phyloP scores from a whole-genome alignment of 1,139 yeast genomes.

The Suhomyces wounanorum region DNA sequence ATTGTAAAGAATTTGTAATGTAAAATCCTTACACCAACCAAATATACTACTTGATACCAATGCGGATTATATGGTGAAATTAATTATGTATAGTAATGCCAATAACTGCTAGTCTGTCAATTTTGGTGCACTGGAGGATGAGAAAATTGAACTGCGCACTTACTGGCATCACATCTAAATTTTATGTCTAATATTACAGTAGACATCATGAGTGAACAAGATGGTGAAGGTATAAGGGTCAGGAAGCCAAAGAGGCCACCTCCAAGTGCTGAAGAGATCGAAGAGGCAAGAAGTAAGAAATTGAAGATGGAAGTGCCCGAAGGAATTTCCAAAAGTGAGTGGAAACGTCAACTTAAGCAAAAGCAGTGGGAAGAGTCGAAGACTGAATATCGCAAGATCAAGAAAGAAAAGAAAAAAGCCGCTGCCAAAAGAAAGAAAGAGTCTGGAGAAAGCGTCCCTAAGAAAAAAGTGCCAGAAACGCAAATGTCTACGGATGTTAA shows the following conservation, averaged over 20 bases:
- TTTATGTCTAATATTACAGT: not conserved
- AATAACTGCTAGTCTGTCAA: not conserved
- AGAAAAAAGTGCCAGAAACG: constrained; percentile 35
- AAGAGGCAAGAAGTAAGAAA: constrained; percentile 17
- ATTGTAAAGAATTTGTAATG: too few relatives aligned
- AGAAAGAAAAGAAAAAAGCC: constrained; percentile 57
- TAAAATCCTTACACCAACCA: too few relatives aligned
- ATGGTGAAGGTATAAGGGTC: constrained; percentile 1
- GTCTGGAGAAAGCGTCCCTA: constrained; percentile 24
- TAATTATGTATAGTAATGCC: not conserved
- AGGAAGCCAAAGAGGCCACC: constrained; percentile 11
- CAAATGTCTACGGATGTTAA: constrained; percentile 51
- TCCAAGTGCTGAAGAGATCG: constrained; percentile 20
- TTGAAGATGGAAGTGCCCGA: constrained; percentile 54
- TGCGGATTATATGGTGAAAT: too few relatives aligned
- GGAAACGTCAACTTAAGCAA: constrained; percentile 68
- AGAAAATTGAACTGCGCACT: constrained; percentile 6
- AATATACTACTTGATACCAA: too few relatives aligned
- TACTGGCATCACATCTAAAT: constrained; percentile 3
- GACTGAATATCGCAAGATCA: constrained; percentile 53
- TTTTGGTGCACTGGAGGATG: not conserved
- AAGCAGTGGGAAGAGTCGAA: constrained; percentile 66
- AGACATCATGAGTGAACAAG: constrained; percentile 1
- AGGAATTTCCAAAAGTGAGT: constrained; percentile 83
- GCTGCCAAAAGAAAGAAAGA: constrained; percentile 35